Evolutionary conservation across 1,284 basidiomycete genomes (phyloP), one percentile per base, ranked within the genome.

Genomic region (Apiotrichum domesticum): DNA sequence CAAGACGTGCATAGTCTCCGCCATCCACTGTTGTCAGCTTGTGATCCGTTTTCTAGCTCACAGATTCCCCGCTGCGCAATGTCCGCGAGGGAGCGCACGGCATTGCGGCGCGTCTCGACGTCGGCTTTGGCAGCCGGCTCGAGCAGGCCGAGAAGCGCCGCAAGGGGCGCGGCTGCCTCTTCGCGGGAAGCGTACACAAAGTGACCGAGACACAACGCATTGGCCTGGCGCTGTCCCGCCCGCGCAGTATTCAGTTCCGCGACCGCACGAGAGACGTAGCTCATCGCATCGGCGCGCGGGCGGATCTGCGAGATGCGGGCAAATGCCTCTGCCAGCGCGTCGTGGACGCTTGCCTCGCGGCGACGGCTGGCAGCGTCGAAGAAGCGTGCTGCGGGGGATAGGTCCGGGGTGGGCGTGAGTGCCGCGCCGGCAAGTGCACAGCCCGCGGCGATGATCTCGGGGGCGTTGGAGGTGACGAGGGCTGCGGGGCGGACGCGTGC

Each of bases 311-410:
- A 94, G 57, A 90, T 78, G 6, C 47, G 80, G 71, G 6, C 80
- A 79, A 77, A 93, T 75, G 35, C 87, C 84, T 42, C 71, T 69
- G 34, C 88, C 83, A 51, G 86, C 85, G 86, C 84, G 61, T 86
- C 83, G 73, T 96, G 95, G 0, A 89, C 88, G 15, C 76, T 67
- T 2, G 75, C 70, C 56, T 80, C 84, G 56, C 83, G 80, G 63
- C 89, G 84, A 68, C 86, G 87, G 54, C 92, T 78, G 1, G 87
- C 86, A 52, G 82, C 78, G 63, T 91, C 84, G 35, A 96, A 68
- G 48, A 46, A 68, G 21, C 56, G 54, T 41, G 56, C 46, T 2
- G 47, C 39, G 1, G 61, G 52, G 2, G 46, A 4, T 10, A 58
- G 43, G 21, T 58, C 61, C 2, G 46, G 43, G 6, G 29, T 79